Evolutionary conservation across 257 asterid genomes (phyloP), one percentile per base, ranked within the genome.

Genomic region (Voacanga thouarsii): DNA sequence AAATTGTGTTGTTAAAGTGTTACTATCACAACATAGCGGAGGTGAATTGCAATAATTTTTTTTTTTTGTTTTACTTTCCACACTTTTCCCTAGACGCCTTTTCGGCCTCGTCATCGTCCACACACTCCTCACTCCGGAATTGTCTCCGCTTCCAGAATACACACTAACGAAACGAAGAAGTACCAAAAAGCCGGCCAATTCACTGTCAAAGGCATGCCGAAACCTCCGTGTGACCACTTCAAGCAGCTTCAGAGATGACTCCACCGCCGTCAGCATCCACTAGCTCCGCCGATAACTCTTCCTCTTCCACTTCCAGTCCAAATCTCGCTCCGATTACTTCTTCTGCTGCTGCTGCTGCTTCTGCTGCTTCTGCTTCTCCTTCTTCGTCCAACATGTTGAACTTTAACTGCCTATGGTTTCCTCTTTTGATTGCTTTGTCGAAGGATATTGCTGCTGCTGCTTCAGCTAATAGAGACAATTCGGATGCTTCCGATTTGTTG

Each of bases 371-470:
- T 57, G 7, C 84, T 6, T 61, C 84, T n/a, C 61, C 88, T 18
- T 60, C 88, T n/a, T 79, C 61, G 16, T 55, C 92, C 74, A 82
- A 77, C 82, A 83, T 87, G 88, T 78, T 83, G 61, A 82, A 78
- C 72, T 66, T 80, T 14, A 75, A 65, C 51, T 78, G 74, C 71
- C 78, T 89, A 37, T 88, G 89, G 88, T 83, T 92, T 33, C 86
- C 92, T 53, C 69, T 92, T 47, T 81, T 92, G 49, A 59, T 87
- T 78, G 86, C 90, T 64, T 84, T 89, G 60, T 78, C 93, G 73
- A 82, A 77, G 65, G 90, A 84, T 74, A 77, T 89, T 39, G 63
- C 78, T 51, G 14, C 81, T 3, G 59, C 81, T 11, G 78, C 68
- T 75, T 59, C 88, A 28, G 86, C 81, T 15, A 5, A 44, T 47